Evolutionary conservation across 129 eudicot genomes (phyloP).

Genomic region (Centella asiatica): DNA sequence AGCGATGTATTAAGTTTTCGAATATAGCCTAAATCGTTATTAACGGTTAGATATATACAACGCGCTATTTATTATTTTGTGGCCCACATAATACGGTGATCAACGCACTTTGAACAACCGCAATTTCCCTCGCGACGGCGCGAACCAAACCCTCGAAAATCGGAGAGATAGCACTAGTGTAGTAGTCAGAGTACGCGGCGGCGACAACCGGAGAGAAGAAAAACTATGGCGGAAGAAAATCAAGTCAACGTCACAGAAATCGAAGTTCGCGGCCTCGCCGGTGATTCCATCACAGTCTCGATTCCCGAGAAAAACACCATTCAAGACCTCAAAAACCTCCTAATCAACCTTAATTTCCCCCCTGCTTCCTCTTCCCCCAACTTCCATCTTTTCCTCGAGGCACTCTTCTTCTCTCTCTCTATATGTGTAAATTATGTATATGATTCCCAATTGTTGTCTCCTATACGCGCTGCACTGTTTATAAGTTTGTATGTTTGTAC

Average conservation of each 20-base stretch:
- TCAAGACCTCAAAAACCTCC: conserved; percentile 57
- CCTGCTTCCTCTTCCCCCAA: conserved; percentile 52
- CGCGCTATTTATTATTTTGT: no score
- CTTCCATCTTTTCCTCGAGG: conserved; percentile 78
- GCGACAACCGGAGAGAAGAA: not conserved
- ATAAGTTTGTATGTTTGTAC: not conserved
- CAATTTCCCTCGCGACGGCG: no score
- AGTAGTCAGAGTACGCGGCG: no score
- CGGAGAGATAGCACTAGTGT: no score
- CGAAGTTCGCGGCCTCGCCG: conserved; percentile 53
- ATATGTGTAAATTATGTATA: not conserved
- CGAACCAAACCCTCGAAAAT: no score
- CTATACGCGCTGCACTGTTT: not conserved
- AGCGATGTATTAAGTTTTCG: no score
- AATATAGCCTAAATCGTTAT: no score
- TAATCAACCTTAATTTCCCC: conserved; percentile 34
- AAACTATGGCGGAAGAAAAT: not conserved
- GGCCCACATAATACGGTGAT: no score
- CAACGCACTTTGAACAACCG: no score
- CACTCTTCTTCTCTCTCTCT: not conserved
- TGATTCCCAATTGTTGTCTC: not conserved
- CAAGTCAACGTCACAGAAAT: conserved; percentile 35
- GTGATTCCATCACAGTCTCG: conserved; percentile 43
- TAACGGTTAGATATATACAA: no score
- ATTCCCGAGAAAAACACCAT: conserved; percentile 42